A percentile compares a stretch with the other conserved stretches of the same genome.
Conservation (phyloP, 257 asterid genomes). For the Petrea volubilis region DNA sequence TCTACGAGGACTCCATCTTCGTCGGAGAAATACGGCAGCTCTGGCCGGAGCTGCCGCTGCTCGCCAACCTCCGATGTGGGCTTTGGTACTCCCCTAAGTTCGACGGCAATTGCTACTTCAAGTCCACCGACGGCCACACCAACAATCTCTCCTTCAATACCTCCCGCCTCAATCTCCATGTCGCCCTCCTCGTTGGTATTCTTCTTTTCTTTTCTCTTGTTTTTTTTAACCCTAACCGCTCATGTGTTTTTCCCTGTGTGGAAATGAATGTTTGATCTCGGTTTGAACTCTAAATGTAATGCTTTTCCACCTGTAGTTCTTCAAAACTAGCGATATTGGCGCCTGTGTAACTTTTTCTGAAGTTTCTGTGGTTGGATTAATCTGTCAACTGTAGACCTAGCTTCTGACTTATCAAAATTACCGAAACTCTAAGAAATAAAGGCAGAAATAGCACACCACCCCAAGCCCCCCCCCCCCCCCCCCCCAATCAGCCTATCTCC, state of each 20-base stretch:
- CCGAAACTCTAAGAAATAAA: background rate
- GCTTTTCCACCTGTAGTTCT: background rate
- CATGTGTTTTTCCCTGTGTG: background rate
- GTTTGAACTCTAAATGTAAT: background rate
- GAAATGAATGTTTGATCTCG: background rate
- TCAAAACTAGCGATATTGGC: background rate
- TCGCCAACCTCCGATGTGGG: constrained; percentile 97
- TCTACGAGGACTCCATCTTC: constrained; percentile 91
- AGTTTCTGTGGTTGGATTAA: background rate
- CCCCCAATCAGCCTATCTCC: background rate
- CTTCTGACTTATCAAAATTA: background rate
- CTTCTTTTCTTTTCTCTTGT: background rate
- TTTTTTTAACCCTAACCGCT: background rate
- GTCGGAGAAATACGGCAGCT: constrained; percentile 83
- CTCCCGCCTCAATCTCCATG: constrained; percentile 90
- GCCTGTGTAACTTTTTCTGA: background rate
- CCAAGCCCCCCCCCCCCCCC: background rate
- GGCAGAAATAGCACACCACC: background rate
- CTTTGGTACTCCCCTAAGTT: constrained; percentile 81
- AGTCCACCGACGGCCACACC: constrained; percentile 98
- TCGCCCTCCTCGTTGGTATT: constrained; percentile 80
- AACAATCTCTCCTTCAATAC: constrained; percentile 85
- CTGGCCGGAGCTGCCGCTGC: constrained; percentile 88
- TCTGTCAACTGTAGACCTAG: background rate
- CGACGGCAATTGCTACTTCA: constrained; percentile 77